Conservation (phyloP, 306 rosid species). For the Cucumis sativus region DNA sequence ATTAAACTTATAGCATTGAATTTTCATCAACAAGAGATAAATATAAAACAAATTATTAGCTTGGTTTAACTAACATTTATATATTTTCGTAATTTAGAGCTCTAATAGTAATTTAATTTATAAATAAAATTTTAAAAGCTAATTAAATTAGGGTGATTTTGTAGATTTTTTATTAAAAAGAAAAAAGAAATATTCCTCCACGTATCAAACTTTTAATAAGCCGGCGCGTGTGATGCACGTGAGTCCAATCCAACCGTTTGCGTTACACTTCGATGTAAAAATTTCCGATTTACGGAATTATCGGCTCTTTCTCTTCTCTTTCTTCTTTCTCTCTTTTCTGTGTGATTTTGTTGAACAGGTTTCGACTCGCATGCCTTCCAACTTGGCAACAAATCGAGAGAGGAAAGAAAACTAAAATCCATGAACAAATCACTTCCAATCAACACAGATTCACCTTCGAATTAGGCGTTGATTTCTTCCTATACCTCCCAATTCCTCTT, state of each 20-base stretch:
- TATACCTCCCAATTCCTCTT: not conserved
- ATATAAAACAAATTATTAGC: no score
- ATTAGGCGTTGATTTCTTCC: not conserved
- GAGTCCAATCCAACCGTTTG: not conserved
- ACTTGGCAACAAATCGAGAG: not conserved
- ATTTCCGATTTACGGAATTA: not conserved
- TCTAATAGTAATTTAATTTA: no score
- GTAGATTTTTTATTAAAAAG: no score
- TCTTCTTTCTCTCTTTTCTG: not conserved
- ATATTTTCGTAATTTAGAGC: no score
- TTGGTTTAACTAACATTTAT: no score
- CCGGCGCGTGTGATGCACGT: not conserved
- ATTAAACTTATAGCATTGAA: no score
- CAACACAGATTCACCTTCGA: not conserved
- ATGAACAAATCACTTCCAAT: not conserved
- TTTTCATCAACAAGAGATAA: no score
- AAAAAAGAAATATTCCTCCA: no score
- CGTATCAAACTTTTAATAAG: not conserved
- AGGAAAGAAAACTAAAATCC: not conserved
- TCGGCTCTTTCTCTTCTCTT: not conserved
- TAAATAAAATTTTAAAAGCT: no score
- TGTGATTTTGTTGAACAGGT: slow-evolving; percentile 4
- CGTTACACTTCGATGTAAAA: not conserved
- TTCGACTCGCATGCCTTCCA: not conserved
- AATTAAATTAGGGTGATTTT: no score